Evolutionary conservation across 352 stramenopile species (phyloP).

Genomic region (Phytophthora melonis): DNA sequence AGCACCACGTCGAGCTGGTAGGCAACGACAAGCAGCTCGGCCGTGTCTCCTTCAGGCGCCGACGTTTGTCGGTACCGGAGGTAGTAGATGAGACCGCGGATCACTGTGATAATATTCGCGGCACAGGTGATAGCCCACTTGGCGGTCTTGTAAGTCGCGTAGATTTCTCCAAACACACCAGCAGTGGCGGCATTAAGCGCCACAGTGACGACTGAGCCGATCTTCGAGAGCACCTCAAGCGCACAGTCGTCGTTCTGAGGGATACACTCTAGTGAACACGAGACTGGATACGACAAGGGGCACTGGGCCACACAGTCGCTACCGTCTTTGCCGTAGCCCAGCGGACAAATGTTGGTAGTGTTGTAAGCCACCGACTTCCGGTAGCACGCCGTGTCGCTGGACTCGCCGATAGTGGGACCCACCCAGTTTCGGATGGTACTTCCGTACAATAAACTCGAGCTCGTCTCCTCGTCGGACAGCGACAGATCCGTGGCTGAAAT

Average conservation of each 20-base stretch:
- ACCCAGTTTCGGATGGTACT: slow-evolving; percentile 38
- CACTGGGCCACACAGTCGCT: slow-evolving; percentile 38
- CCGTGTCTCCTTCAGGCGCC: slow-evolving; percentile 29
- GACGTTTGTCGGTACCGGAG: slow-evolving; percentile 32
- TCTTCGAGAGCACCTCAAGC: slow-evolving; percentile 34
- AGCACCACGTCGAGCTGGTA: slow-evolving; percentile 34
- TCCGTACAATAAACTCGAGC: slow-evolving; percentile 18
- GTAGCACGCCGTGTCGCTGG: slow-evolving; percentile 35
- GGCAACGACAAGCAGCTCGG: slow-evolving; percentile 23
- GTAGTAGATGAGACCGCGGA: slow-evolving; percentile 32
- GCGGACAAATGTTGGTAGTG: slow-evolving; percentile 36
- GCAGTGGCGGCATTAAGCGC: slow-evolving; percentile 34
- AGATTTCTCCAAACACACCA: slow-evolving; percentile 37
- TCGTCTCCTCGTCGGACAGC: slow-evolving; percentile 16
- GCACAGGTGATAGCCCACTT: slow-evolving; percentile 38
- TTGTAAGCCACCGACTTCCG: slow-evolving; percentile 32
- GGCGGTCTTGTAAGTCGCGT: slow-evolving; percentile 29
- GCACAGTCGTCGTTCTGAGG: slow-evolving; percentile 47
- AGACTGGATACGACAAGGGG: slow-evolving; percentile 42
- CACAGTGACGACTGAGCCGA: slow-evolving; percentile 35
- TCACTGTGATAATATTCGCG: slow-evolving; percentile 29
- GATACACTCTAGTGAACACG: slow-evolving; percentile 50
- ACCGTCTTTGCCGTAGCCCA: slow-evolving; percentile 35
- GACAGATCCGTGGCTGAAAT: slow-evolving; percentile 24
- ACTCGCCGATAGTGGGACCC: slow-evolving; percentile 26